phyloP scores from a whole-genome alignment of 2,329 filamentous ascomycete genomes.

The Ophiostoma novo-ulmi region DNA sequence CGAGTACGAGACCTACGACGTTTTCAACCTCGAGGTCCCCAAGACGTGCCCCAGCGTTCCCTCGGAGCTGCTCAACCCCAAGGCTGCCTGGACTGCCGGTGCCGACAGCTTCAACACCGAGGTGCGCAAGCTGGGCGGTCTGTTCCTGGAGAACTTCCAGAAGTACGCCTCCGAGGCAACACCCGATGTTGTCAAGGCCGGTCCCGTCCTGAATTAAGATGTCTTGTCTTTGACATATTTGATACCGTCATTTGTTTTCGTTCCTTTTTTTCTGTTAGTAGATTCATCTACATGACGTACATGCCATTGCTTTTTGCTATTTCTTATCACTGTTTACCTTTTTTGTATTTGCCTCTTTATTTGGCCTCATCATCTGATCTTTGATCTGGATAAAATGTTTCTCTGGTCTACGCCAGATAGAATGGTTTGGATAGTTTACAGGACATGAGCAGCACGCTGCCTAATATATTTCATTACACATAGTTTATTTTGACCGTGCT shows the following conservation, averaged over 20 bases:
- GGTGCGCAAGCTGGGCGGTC: conserved; percentile 79
- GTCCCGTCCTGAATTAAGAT: conserved; percentile 41
- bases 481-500: no score
- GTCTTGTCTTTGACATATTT: neutral
- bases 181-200: conserved; percentile 67
- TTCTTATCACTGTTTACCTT: neutral
- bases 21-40: conserved; percentile 96
- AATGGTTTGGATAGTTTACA: conserved; percentile 9
- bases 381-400: conserved; percentile 6
- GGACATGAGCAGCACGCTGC: conserved; percentile 3
- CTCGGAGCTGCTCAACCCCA: conserved; percentile 87
- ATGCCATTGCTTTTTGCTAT: conserved; percentile 14
- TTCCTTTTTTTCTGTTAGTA: conserved; percentile 10
- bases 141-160: conserved; percentile 97
- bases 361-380: neutral
- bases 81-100: conserved; percentile 83
- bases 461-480: neutral
- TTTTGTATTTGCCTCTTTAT: neutral
- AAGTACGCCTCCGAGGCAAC: conserved; percentile 87
- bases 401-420: conserved; percentile 13
- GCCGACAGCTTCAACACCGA: conserved; percentile 76
- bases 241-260: neutral
- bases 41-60: conserved; percentile 86
- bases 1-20: conserved; percentile 90
- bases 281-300: conserved; percentile 8